Base-by-base conservation (phyloP, 2,329 filamentous ascomycete species). In the Diaporthe aspalathi region DNA sequence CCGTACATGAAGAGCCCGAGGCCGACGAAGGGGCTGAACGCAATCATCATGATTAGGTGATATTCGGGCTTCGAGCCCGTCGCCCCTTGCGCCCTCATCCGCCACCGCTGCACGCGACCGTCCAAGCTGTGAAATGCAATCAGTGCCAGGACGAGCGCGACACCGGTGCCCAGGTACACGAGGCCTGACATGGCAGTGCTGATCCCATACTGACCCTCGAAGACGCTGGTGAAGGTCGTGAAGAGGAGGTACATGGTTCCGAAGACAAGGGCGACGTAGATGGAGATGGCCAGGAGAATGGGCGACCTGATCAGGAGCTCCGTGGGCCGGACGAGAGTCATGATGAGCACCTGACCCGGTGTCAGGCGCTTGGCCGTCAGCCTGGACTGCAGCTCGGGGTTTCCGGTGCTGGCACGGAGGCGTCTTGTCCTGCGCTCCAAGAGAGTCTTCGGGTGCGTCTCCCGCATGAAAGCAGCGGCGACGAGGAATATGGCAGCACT, bases 221-320 rank as follows among this genome's bases (percentile, higher is more conserved):
- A 84, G 22, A 85, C 78, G 27, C 76, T 70, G 1, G 83, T 80
- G 70, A 84, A 80, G 9, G 83, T 81, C 3, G 81, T 81, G 67
- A 84, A 84, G 22, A 83, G 79, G 0, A 81, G 70, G 40, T 80
- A 84, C 1, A 83, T 70, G 3, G 80, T 73, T 0, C 80, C 80
- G 60, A 81, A 83, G 6, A 80, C 74, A 22, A 84, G 77, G 1
- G 79, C 79, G 3, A 77, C 77, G 70, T 82, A 84, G 1, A 81
- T 67, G 0, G 80, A 80, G 3, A 81, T 66, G 32, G 86, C 82
- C 22, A 88, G 83, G 0, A 89, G 84, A 1, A 89, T 84, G 0
- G 88, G 87, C 54, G 88, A 87, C 1, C 84, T 82, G 71, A 85
- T 75, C 1, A 90, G 83, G 70, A 90, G 79, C 35, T 83, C 80